Percentiles rank a stretch among this genome's conserved stretches.
Evolutionary conservation across 129 eudicot species (phyloP).

Genomic region (Artemisia argyi): DNA sequence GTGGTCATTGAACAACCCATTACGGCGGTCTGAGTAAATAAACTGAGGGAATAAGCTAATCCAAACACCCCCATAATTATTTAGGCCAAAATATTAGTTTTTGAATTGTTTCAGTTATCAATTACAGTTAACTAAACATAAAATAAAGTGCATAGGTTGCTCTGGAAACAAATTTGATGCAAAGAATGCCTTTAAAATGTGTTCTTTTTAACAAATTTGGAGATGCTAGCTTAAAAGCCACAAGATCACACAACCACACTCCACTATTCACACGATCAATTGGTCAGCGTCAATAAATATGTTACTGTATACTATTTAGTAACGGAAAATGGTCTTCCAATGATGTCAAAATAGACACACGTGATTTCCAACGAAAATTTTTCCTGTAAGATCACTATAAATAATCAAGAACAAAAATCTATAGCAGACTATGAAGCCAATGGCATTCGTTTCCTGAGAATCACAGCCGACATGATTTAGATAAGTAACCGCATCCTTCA

Average conservation of each 20-base stretch:
- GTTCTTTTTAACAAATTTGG: no score
- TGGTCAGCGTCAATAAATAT: not conserved
- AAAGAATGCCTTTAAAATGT: no score
- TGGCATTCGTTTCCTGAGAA: not conserved
- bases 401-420: not conserved
- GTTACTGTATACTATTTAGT: not conserved
- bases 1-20: no score
- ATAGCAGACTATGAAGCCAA: not conserved
- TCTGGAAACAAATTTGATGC: no score
- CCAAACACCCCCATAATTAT: no score
- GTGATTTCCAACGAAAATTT: not conserved
- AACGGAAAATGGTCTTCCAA: not conserved
- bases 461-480: slow-evolving; percentile 49
- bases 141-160: no score
- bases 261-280: not conserved
- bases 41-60: no score
- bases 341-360: not conserved
- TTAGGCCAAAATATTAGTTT: no score
- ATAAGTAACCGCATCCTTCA: slow-evolving; percentile 67
- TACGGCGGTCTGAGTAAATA: no score
- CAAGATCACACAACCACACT: not conserved
- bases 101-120: no score
- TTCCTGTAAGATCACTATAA: not conserved
- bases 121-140: no score
- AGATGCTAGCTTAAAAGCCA: no score